Base-by-base conservation (phyloP, 805 yeast genomes). In the Isabelozyma gotoi region DNA sequence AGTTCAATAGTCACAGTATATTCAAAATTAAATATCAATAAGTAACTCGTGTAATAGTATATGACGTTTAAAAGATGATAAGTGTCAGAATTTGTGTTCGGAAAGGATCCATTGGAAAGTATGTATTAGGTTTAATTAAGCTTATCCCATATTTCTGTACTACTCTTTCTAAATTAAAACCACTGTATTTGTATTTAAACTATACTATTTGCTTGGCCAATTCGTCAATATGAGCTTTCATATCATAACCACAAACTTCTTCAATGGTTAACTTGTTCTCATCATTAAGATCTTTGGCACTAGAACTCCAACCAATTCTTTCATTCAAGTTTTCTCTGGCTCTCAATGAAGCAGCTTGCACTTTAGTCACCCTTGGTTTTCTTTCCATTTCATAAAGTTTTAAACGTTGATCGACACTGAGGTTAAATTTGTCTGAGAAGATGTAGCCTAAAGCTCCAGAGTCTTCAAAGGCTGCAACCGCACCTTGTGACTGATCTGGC, bases 301-400 rank as follows among this genome's bases (percentile, higher is more conserved):
- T 38, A 4, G 59, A 49, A 36, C 60, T 53, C 60, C 61, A 61
- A 7, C 66, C 65, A 34, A 61, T 61, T 39, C 66, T 50, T 43
- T 61, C 65, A 38, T 60, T 61, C 40, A 61, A 46, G 41, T 61
- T 59, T 42, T 61, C 63, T 24, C 67, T 45, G 2, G 67, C 67
- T 36, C 62, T 44, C 46, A 61, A 51, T 4, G 65, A 60, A 12
- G 64, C 64, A n/a, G 53, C 55, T 44, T 62, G 67, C 19, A 62
- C 56, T 38, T 50, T 51, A 12, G 63, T 59, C 5, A 60, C 67
- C 19, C 67, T 50, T n/a, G 57, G 59, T 44, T 53, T 53, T 27
- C 67, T 46, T 15, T 52, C 62, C 33, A 45, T 38, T 38, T 61
- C 57, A 37, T 59, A 61, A 7, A 59, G 40, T 36, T 51, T 44